Percentiles rank a stretch among this genome's conserved stretches.
phyloP scores from a whole-genome alignment of 139 green algal species.

The Limnomonas spitsbergensis region DNA sequence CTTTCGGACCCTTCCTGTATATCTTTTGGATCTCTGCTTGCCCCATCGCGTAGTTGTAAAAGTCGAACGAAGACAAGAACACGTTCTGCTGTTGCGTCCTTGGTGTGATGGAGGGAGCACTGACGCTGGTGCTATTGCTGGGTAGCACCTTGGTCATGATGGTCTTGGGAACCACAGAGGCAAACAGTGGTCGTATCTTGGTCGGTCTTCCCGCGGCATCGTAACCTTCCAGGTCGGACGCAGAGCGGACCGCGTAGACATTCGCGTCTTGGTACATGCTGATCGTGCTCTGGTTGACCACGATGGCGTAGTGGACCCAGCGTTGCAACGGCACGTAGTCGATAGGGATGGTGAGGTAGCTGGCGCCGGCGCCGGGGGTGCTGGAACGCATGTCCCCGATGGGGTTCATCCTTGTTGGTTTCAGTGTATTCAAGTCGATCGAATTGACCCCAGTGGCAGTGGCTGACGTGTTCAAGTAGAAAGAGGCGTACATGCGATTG shows the following conservation, averaged over 20 bases:
- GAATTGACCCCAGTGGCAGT: background rate
- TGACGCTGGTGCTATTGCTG: background rate
- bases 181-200: background rate
- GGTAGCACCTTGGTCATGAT: background rate
- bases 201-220: no score
- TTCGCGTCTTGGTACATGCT: constrained; percentile 16
- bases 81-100: background rate
- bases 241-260: constrained; percentile 12
- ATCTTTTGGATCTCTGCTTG: background rate
- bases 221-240: background rate
- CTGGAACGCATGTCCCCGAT: background rate
- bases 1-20: background rate
- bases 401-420: background rate
- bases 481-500: constrained; percentile 17
- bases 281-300: constrained; percentile 8
- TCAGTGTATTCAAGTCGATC: background rate
- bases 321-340: constrained; percentile 23
- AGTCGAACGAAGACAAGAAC: background rate
- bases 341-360: constrained; percentile 2
- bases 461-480: background rate
- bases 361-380: background rate
- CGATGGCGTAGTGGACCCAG: constrained; percentile 14
- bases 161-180: background rate
- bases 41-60: background rate
- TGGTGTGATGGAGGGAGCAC: background rate